These are phyloP conservation scores for Rhytidhysteron rufulum DNA, from an alignment of 2,329 filamentous ascomycete species.

Conservation along the genomic window DNA sequence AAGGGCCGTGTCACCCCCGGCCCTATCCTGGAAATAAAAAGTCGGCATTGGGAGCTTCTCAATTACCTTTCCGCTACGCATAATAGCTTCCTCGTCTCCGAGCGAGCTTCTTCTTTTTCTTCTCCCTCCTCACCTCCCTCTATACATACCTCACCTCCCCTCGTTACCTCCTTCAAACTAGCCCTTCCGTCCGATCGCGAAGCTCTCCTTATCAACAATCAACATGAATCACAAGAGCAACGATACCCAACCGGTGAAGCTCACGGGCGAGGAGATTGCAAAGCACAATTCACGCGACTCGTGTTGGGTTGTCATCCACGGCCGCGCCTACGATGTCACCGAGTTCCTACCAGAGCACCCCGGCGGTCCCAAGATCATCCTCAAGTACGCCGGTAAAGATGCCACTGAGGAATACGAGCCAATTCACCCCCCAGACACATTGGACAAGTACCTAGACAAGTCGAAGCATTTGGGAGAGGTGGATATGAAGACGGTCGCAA, in stretches of 20 bases:
- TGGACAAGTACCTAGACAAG: slow-evolving; percentile 74
- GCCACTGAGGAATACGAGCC: slow-evolving; percentile 89
- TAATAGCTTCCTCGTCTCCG: no score
- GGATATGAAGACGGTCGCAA: slow-evolving; percentile 75
- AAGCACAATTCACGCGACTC: slow-evolving; percentile 78
- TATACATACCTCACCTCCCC: background rate
- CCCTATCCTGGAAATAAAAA: background rate
- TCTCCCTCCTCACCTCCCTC: background rate
- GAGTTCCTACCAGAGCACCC: slow-evolving; percentile 89
- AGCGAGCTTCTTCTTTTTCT: background rate
- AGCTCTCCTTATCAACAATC: slow-evolving; percentile 4
- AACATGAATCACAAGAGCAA: slow-evolving; percentile 44
- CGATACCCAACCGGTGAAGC: slow-evolving; percentile 39
- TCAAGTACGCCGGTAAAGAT: slow-evolving; percentile 95
- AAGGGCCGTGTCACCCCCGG: background rate
- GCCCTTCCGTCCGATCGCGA: no score
- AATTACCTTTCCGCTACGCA: no score
- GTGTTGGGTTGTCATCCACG: slow-evolving; percentile 89
- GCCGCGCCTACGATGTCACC: slow-evolving; percentile 85
- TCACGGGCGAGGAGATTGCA: slow-evolving; percentile 49
- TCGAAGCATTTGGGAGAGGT: slow-evolving; percentile 87
- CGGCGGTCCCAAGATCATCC: slow-evolving; percentile 85
- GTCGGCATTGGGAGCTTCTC: no score
- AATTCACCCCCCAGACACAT: slow-evolving; percentile 83
- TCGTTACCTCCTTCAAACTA: background rate